A percentile compares a stretch with the other conserved stretches of the same genome.
Conservation (phyloP, 2,329 filamentous ascomycete genomes). For the Dactylonectria estremocensis region DNA sequence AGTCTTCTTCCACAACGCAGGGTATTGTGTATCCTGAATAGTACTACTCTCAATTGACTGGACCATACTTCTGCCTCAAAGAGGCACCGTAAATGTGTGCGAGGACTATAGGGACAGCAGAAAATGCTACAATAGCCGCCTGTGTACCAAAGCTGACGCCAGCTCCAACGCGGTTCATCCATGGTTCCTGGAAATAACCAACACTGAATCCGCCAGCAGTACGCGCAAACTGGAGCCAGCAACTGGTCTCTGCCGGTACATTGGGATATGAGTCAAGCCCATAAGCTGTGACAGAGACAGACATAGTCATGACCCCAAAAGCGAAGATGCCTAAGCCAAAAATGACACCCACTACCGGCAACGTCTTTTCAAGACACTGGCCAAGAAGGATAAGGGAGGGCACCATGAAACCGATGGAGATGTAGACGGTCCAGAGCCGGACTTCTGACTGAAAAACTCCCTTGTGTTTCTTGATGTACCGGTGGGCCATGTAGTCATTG, state of each 20-base stretch:
- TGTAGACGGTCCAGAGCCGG: constrained; percentile 63
- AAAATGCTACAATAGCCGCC: constrained; percentile 41
- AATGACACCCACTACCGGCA: constrained; percentile 51
- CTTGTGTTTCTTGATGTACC: constrained; percentile 61
- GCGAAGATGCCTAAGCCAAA: constrained; percentile 66
- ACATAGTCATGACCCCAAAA: constrained; percentile 66
- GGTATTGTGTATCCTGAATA: too few relatives aligned
- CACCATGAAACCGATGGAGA: constrained; percentile 64
- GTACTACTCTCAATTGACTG: background rate
- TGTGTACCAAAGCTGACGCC: constrained; percentile 57
- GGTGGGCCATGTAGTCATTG: constrained; percentile 64
- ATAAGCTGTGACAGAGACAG: constrained; percentile 63
- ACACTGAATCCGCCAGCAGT: constrained; percentile 62
- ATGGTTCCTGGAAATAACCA: constrained; percentile 63
- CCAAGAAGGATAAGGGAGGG: constrained; percentile 66
- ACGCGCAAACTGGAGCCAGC: constrained; percentile 57
- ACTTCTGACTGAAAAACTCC: constrained; percentile 70
- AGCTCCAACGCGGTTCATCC: constrained; percentile 56
- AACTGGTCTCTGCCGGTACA: constrained; percentile 60
- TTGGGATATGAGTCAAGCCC: constrained; percentile 64
- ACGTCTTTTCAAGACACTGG: constrained; percentile 60
- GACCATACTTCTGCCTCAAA: background rate
- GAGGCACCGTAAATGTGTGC: background rate
- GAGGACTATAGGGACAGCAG: background rate
- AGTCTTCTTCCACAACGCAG: too few relatives aligned